Conservation (phyloP, 2,329 filamentous ascomycete species). For the Elsinoe fawcettii region DNA sequence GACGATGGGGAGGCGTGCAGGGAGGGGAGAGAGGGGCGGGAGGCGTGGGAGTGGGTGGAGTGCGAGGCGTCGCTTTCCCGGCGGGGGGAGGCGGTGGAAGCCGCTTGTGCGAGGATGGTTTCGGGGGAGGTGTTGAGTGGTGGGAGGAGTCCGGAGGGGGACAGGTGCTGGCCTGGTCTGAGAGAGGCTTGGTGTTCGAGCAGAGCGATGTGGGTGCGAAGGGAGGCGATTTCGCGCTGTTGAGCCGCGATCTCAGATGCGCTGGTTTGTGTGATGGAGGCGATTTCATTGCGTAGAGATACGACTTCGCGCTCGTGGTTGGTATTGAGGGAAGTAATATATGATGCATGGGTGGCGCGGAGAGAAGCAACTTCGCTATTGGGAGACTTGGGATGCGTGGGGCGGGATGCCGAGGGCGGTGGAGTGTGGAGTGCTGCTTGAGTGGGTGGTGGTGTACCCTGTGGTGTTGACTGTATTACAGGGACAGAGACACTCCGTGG, state of each 20-base stretch:
- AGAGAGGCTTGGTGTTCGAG: conserved; percentile 5
- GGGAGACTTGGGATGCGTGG: neutral
- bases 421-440: neutral
- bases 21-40: neutral
- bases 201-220: conserved; percentile 3
- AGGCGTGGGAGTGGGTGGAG: neutral
- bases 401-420: neutral
- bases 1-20: neutral
- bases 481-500: neutral
- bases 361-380: neutral
- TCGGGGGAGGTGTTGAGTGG: conserved; percentile 11
- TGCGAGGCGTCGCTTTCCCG: neutral
- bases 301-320: conserved; percentile 7
- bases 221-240: conserved; percentile 7
- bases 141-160: conserved; percentile 8
- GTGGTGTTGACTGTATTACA: neutral
- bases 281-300: neutral
- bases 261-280: neutral
- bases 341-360: neutral
- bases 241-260: neutral
- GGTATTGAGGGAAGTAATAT: neutral
- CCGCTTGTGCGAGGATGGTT: neutral
- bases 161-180: neutral
- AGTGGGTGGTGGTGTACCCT: neutral
- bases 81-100: neutral